Conservation (phyloP, 805 yeast genomes). For the Ogataea sp. region DNA sequence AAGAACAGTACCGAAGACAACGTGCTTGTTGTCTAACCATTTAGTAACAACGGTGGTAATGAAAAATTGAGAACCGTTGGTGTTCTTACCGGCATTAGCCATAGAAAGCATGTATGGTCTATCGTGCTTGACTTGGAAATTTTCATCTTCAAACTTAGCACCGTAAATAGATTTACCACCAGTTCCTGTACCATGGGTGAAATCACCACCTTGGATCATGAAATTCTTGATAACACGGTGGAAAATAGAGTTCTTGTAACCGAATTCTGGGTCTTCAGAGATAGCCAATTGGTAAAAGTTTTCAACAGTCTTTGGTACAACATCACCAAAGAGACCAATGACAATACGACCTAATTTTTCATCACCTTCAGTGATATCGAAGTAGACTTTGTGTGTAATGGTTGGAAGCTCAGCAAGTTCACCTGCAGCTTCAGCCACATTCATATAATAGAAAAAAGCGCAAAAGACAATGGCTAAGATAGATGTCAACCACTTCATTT, state of each 20-base stretch:
- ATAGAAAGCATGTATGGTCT: slow-evolving; percentile 63
- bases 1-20: slow-evolving; percentile 91
- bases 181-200: slow-evolving; percentile 58
- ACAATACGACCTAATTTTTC: slow-evolving; percentile 71
- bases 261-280: slow-evolving; percentile 64
- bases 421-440: slow-evolving; percentile 6
- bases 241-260: slow-evolving; percentile 56
- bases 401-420: slow-evolving; percentile 35
- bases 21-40: slow-evolving; percentile 94
- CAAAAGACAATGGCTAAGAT: slow-evolving; percentile 5
- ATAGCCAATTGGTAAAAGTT: slow-evolving; percentile 76
- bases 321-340: slow-evolving; percentile 81
- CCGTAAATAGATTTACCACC: slow-evolving; percentile 77
- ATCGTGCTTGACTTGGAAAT: slow-evolving; percentile 59
- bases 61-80: slow-evolving; percentile 93
- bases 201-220: slow-evolving; percentile 81
- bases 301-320: slow-evolving; percentile 82
- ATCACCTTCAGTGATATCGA: slow-evolving; percentile 72
- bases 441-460: slow-evolving; percentile 10
- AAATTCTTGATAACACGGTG: slow-evolving; percentile 66
- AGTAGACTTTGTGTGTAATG: slow-evolving; percentile 74
- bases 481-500: slow-evolving; percentile 1
- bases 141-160: slow-evolving; percentile 58
- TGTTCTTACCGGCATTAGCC: slow-evolving; percentile 75
- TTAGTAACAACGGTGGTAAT: slow-evolving; percentile 84